These are phyloP conservation scores for Cordyceps tenuipes DNA, from an alignment of 2,329 filamentous ascomycete genomes.

Conservation along the genomic window DNA sequence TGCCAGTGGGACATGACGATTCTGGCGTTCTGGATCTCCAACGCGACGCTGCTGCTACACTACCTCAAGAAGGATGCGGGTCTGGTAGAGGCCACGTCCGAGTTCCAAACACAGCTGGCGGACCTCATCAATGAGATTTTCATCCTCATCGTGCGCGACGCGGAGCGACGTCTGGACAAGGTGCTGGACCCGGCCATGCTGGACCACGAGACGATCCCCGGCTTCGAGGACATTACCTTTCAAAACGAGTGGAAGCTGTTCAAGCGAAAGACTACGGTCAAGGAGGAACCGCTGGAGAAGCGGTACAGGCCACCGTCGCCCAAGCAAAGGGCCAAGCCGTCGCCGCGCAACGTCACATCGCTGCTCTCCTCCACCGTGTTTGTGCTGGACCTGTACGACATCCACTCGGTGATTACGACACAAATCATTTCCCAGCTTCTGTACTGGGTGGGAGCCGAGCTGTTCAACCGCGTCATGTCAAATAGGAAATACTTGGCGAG, in stretches of 20 bases:
- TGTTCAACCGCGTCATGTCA: slow-evolving; percentile 97
- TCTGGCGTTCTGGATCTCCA: slow-evolving; percentile 96
- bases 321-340: slow-evolving; percentile 82
- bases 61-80: slow-evolving; percentile 93
- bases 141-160: slow-evolving; percentile 92
- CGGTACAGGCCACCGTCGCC: slow-evolving; percentile 87
- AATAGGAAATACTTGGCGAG: slow-evolving; percentile 89
- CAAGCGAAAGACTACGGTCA: slow-evolving; percentile 80
- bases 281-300: slow-evolving; percentile 85
- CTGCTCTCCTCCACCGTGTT: slow-evolving; percentile 92
- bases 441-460: slow-evolving; percentile 92
- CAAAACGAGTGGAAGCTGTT: slow-evolving; percentile 99
- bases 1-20: slow-evolving; percentile 99
- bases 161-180: slow-evolving; percentile 92
- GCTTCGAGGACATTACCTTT: slow-evolving; percentile 92
- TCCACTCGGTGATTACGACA: slow-evolving; percentile 90
- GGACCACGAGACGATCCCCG: slow-evolving; percentile 95
- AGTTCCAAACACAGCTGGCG: slow-evolving; percentile 87
- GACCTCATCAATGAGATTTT: slow-evolving; percentile 98
- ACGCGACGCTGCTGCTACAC: slow-evolving; percentile 88
- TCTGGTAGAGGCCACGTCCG: slow-evolving; percentile 68
- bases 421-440: slow-evolving; percentile 89
- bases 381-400: slow-evolving; percentile 95
- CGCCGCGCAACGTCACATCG: slow-evolving; percentile 91
- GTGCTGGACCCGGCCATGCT: slow-evolving; percentile 89